Evolutionary conservation across 2,329 filamentous ascomycete genomes (phyloP).

Genomic region (Ceratocystis ficicola): DNA sequence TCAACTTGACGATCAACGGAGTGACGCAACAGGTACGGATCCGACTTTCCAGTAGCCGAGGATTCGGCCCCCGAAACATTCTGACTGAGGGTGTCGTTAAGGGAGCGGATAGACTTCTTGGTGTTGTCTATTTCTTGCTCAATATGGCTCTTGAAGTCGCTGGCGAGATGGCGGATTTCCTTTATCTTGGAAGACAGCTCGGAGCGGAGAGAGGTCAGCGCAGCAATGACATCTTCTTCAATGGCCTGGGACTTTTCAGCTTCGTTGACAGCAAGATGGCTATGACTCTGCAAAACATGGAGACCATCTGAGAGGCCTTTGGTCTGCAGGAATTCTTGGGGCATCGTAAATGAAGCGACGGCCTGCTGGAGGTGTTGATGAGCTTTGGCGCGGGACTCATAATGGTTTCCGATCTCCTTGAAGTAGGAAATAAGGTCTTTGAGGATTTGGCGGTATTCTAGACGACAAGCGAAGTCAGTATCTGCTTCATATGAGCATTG

Average conservation of each 20-base stretch:
- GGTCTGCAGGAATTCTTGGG: constrained; percentile 62
- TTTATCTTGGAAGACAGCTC: constrained; percentile 95
- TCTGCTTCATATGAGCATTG: constrained; percentile 7
- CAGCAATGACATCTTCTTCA: constrained; percentile 79
- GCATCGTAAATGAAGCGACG: constrained; percentile 66
- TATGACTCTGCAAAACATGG: constrained; percentile 66
- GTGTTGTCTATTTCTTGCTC: constrained; percentile 89
- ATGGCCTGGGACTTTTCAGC: constrained; percentile 83
- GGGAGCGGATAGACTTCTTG: constrained; percentile 59
- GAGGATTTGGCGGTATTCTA: constrained; percentile 87
- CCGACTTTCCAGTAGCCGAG: constrained; percentile 66
- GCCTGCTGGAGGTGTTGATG: constrained; percentile 72
- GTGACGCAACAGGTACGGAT: constrained; percentile 78
- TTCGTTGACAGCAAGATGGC: constrained; percentile 67
- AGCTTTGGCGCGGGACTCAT: constrained; percentile 73
- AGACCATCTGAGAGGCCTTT: constrained; percentile 83
- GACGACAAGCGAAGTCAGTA: constrained; percentile 13
- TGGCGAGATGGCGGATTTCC: constrained; percentile 85
- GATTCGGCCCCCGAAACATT: constrained; percentile 64
- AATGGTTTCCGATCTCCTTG: constrained; percentile 77
- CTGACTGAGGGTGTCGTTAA: constrained; percentile 72
- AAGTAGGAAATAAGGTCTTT: constrained; percentile 94
- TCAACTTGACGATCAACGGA: constrained; percentile 83
- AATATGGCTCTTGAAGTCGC: constrained; percentile 94
- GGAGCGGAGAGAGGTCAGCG: constrained; percentile 70